Evolutionary conservation across 805 yeast species (phyloP).

Genomic region (Debaryomyces tyrocola): DNA sequence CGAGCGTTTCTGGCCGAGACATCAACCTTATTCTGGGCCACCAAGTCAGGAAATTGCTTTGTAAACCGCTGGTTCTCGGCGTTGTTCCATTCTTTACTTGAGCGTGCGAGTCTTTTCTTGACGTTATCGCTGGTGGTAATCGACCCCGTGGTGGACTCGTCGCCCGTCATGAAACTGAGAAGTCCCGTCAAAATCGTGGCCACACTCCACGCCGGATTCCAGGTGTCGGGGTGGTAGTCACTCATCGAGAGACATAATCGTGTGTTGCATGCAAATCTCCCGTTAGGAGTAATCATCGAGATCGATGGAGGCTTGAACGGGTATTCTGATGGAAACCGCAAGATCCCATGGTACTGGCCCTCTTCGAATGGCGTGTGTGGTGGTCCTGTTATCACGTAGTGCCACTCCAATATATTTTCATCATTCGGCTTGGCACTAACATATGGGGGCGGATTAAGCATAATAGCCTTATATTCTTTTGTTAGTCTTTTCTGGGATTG

Average conservation of each 20-base stretch:
- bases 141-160: conserved; percentile 83
- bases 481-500: conserved; percentile 54
- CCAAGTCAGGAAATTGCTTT: conserved; percentile 69
- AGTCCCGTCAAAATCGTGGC: conserved; percentile 84
- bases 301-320: conserved; percentile 93
- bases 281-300: conserved; percentile 86
- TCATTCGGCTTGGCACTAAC: conserved; percentile 86
- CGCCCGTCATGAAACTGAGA: conserved; percentile 88
- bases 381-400: conserved; percentile 88
- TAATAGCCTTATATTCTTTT: conserved; percentile 77
- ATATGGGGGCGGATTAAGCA: conserved; percentile 80
- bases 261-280: conserved; percentile 78
- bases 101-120: conserved; percentile 56
- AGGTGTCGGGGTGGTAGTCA: conserved; percentile 89
- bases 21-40: conserved; percentile 40
- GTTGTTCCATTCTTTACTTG: conserved; percentile 61
- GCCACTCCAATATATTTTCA: conserved; percentile 88
- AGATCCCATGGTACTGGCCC: conserved; percentile 90
- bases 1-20: conserved; percentile 14
- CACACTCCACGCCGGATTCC: conserved; percentile 98
- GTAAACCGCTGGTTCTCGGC: conserved; percentile 56
- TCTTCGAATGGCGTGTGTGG: conserved; percentile 82
- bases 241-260: conserved; percentile 89
- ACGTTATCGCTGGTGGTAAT: conserved; percentile 61
- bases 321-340: conserved; percentile 78